A percentile compares a stretch with the other conserved stretches of the same genome.
Evolutionary conservation across 345 rosid species (phyloP).

Genomic region (Acer saccharum): DNA sequence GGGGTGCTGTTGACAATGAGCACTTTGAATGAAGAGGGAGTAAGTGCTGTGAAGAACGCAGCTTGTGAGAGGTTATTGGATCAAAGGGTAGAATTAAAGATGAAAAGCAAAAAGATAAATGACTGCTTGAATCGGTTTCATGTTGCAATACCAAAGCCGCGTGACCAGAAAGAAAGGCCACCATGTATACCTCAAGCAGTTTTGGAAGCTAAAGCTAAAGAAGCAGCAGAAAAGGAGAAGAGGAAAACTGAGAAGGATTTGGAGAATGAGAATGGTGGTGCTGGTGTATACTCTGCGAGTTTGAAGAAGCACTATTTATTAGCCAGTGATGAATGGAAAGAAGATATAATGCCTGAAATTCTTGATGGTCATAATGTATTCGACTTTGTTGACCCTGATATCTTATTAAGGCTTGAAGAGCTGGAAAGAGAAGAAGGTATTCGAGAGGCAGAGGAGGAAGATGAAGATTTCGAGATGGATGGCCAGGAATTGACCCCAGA

Average conservation of each 20-base stretch:
- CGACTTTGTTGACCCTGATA: constrained; percentile 91
- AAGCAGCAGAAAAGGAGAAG: constrained; percentile 64
- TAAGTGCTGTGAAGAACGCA: constrained; percentile 82
- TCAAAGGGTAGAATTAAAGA: constrained; percentile 88
- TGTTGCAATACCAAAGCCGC: constrained; percentile 85
- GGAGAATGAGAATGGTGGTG: constrained; percentile 95
- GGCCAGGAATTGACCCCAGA: constrained; percentile 62
- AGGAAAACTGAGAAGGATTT: constrained; percentile 74
- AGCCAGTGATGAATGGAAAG: constrained; percentile 85
- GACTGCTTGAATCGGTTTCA: constrained; percentile 89
- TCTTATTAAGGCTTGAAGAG: constrained; percentile 76
- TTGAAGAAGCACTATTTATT: constrained; percentile 81
- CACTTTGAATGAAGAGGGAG: constrained; percentile 80
- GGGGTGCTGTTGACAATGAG: constrained; percentile 83
- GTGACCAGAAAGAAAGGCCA: constrained; percentile 73
- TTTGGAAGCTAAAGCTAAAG: constrained; percentile 66
- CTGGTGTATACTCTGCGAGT: constrained; percentile 91
- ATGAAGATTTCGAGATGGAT: constrained; percentile 67
- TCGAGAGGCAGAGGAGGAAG: constrained; percentile 54
- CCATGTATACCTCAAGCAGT: constrained; percentile 78
- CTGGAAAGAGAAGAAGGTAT: constrained; percentile 76
- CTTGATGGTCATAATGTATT: constrained; percentile 94
- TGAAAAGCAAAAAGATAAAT: constrained; percentile 93
- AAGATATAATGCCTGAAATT: constrained; percentile 87
- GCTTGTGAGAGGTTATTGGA: constrained; percentile 87